These are phyloP conservation scores for Citrus cavaleriei DNA, from an alignment of 345 rosid genomes.

Conservation along the genomic window DNA sequence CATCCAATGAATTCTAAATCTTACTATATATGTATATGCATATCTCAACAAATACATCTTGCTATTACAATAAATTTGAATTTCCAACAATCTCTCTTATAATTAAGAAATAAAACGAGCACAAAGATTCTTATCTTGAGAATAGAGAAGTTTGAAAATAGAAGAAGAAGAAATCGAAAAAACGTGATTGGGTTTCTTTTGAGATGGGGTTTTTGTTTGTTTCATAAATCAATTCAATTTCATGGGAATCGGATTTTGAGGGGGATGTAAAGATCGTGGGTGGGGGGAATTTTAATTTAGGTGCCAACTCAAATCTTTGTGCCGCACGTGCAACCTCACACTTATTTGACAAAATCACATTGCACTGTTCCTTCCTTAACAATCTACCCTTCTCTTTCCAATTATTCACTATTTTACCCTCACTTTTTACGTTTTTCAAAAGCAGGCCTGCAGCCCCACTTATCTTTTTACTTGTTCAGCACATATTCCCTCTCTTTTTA, in stretches of 20 bases:
- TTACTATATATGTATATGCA: neutral
- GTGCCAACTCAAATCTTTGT: neutral
- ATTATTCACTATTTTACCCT: conserved; percentile 7
- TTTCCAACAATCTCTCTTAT: no score
- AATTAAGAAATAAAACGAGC: neutral
- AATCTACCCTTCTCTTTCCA: neutral
- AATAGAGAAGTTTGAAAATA: conserved; percentile 1
- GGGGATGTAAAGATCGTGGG: neutral
- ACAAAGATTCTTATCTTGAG: conserved; percentile 16
- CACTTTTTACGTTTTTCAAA: neutral
- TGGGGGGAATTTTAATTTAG: neutral
- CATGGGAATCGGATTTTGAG: conserved; percentile 16
- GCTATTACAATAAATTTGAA: neutral
- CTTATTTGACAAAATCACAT: neutral
- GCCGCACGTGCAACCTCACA: conserved; percentile 11
- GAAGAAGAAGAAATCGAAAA: neutral
- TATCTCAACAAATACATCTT: no score
- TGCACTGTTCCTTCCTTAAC: neutral
- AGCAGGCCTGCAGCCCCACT: neutral
- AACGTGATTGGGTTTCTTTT: neutral
- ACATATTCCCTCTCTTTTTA: neutral
- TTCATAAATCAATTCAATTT: neutral
- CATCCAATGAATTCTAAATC: neutral
- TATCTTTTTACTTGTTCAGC: neutral
- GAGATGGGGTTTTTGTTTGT: neutral